Base-by-base conservation (phyloP, 192 early-diverging fungal genomes). In the Chytriomyces confervae region DNA sequence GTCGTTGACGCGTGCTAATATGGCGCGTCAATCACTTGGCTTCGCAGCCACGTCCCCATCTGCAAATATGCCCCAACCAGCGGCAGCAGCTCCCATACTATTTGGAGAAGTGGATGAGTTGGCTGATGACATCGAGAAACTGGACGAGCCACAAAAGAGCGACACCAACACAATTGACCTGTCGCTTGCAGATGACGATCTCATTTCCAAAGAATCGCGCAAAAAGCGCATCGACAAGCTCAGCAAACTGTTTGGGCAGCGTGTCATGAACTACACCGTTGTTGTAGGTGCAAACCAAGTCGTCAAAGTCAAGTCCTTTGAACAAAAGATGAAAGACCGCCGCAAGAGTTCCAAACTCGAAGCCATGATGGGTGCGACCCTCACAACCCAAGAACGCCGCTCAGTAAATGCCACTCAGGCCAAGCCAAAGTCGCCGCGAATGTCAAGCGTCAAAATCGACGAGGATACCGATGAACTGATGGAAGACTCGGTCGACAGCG, bases 141-240 rank as follows among this genome's bases (percentile, higher is more conserved):
- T 36, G 36, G 36, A 36, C 36, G 36, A 36, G 36, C 36, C 1
- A 36, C 53, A 57, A 3, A 57, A 57, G 53, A 4, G 53, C 20
- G 53, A 57, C 53, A 57, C 53, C 20, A 9, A 20, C 18, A 23
- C 66, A 18, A 44, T 72, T 51, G 68, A 70, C n/a, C 23, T 49
- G 9, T 18, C 16, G 16, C 18, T 69, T 13, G 36, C 23, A 8
- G 72, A 74, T 50, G 50, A 53, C 11, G 47, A 11, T 23, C n/a
- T 36, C 24, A 61, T 69, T 8, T 70, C 77, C 8, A 78, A 70
- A 36, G 51, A 70, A 27, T 70, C 81, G 27, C 69, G 83, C 24
- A 88, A 88, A 67, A 77, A 83, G 46, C 48, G 78, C 3, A 29
- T 86, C 7, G 85, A 88, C 73, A 88, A 88, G 72, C 66, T 88